Base-by-base conservation (phyloP, 179 eudicot species). In the Drosera spatulata region DNA sequence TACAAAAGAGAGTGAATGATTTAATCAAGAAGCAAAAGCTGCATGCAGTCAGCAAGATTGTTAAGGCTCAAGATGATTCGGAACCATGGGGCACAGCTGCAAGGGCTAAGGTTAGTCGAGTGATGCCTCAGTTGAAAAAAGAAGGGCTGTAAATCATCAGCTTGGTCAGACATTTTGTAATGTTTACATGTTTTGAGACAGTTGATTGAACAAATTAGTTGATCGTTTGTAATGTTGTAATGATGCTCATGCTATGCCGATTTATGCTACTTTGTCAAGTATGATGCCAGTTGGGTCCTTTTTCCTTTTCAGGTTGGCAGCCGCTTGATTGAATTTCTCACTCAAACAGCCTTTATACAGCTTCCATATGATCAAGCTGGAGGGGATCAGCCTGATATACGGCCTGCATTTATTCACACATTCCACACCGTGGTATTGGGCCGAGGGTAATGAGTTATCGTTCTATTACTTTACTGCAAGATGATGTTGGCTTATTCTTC, bases 371-470 rank as follows among this genome's bases (percentile, higher is more conserved):
- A 81, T 68, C 90, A 89, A 67, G 61, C 63, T 47, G 71, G 72
- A 9, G 95, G 81, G 55, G 73, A 63, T 58, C 73, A 91, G 58
- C 98, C 90, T 64, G 90, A 93, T 77, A 75, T 93, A 74, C 90
- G 95, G 13, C 99, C 99, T 50, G 99, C 99, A 52, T 93, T 93
- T 73, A 53, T 71, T 58, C 99, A 89, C 75, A 69, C 86, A 39
- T 67, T 74, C 51, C 75, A 58, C 72, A 75, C 78, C 55, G 56
- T 82, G n/a, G n/a, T n/a, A n/a, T n/a, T n/a, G n/a, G n/a, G n/a
- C n/a, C n/a, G n/a, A n/a, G n/a, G n/a, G n/a, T n/a, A n/a, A n/a
- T n/a, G n/a, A n/a, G n/a, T n/a, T n/a, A n/a, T n/a, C n/a, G n/a
- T 57, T 15, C 69, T 15, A 84, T 59, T 69, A 85, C 80, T 2